Evolutionary conservation across 2,329 filamentous ascomycete species (phyloP), one percentile per base, ranked within the genome.

Genomic region (Fusarium oxysporum): DNA sequence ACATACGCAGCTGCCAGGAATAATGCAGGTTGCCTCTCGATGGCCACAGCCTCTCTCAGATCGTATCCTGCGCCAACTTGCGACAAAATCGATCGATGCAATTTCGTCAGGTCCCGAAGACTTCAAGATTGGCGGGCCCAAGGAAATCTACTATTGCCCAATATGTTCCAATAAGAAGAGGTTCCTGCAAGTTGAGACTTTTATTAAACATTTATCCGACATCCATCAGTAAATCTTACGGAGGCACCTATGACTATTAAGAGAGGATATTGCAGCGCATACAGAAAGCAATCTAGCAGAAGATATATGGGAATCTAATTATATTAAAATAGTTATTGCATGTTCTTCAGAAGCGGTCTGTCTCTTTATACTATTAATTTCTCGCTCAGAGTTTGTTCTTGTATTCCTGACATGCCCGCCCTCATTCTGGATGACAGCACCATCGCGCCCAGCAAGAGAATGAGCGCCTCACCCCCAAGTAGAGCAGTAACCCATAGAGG

Each of bases 361-460:
- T n/a, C n/a, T n/a, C n/a, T n/a, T n/a, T n/a, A n/a, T n/a, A n/a
- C n/a, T n/a, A n/a, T n/a, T n/a, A n/a, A n/a, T n/a, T 28, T 45
- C 10, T 11, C 10, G 10, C 23, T 45, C 21, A 37, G 19, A 23
- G 55, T 17, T 3, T 57, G 32, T 33, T 57, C 19, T 44, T 57
- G 23, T 19, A 45, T 32, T 21, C 23, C 32, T 25, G 32, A 30
- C 17, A 38, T 32, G n/a, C 14, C 23, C 23, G n/a, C 41, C n/a
- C 19, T 12, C 10, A n/a, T 60, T 17, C 25, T 50, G 3, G n/a
- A 60, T n/a, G 35, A 60, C 11, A 60, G 35, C 14, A 35, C 8
- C 16, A 41, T 41, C 14, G 30, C n/a, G 33, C 45, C 45, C 6
- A 60, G 56, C n/a, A 60, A 35, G 11, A 61, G 58, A 35, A 61